Evolutionary conservation across 139 green algal species (phyloP).

Genomic region (Haematococcus sp.): DNA sequence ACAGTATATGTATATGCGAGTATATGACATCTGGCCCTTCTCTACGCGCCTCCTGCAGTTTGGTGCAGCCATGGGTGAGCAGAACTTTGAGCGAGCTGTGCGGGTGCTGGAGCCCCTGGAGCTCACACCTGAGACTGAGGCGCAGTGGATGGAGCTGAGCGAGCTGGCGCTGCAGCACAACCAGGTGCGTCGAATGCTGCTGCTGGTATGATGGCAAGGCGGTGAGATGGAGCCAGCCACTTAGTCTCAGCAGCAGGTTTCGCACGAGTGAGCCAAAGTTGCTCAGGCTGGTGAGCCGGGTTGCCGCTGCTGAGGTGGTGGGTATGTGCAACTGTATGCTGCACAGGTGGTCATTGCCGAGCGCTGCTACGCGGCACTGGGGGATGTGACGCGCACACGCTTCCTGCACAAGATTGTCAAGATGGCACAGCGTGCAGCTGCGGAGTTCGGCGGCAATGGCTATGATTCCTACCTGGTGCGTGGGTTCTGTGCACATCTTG

Average conservation of each 20-base stretch:
- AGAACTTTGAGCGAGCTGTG: constrained; percentile 52
- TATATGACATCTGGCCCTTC: too few relatives aligned
- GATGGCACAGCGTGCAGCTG: constrained; percentile 15
- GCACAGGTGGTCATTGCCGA: constrained; percentile 71
- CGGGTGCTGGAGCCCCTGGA: constrained; percentile 66
- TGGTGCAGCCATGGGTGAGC: constrained; percentile 53
- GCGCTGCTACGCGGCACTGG: constrained; percentile 73
- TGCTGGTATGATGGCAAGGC: too few relatives aligned
- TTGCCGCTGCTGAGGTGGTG: constrained; percentile 31
- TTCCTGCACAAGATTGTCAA: constrained; percentile 65
- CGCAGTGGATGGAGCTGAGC: constrained; percentile 70
- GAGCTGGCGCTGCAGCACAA: constrained; percentile 37
- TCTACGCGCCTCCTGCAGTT: too few relatives aligned
- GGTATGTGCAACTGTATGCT: too few relatives aligned
- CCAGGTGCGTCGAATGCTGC: constrained; percentile 13
- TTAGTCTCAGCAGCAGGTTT: too few relatives aligned
- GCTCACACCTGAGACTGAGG: constrained; percentile 72
- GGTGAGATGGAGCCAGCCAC: too few relatives aligned
- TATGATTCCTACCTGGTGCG: constrained; percentile 32
- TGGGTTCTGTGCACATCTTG: too few relatives aligned
- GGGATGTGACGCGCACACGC: constrained; percentile 56
- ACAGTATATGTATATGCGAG: too few relatives aligned
- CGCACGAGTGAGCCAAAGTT: too few relatives aligned
- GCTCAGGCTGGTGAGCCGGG: neutral
- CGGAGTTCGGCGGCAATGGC: constrained; percentile 39